Evolutionary conservation across 1,284 basidiomycete species (phyloP).

Genomic region (Cryptococcus sp.): DNA sequence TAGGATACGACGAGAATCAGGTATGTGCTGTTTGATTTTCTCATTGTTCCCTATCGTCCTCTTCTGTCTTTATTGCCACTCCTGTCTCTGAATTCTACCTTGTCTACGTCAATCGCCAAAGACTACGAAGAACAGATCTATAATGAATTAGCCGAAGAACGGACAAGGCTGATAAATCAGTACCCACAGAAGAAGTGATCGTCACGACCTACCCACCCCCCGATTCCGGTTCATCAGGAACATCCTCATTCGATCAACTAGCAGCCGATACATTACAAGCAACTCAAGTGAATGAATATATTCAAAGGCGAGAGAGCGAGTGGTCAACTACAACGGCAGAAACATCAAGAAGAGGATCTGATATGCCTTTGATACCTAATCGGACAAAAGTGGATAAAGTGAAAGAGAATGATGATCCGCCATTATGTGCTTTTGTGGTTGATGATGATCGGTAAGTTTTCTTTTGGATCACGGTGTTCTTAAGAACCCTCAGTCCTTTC

Average conservation of each 20-base stretch:
- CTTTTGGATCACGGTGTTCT: no score
- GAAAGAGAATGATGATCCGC: slow-evolving; percentile 12
- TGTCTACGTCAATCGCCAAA: no score
- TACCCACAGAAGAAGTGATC: slow-evolving; percentile 18
- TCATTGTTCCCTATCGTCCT: neutral
- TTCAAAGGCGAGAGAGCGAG: neutral
- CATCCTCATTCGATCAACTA: slow-evolving; percentile 8
- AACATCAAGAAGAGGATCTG: neutral
- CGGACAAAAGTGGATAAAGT: neutral
- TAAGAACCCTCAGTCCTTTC: no score
- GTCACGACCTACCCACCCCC: slow-evolving; percentile 16
- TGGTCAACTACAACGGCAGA: neutral
- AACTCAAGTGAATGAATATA: neutral
- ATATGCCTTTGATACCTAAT: neutral
- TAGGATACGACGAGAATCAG: slow-evolving; percentile 3
- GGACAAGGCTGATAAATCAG: neutral
- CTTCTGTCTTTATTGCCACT: neutral
- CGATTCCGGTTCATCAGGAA: slow-evolving; percentile 13
- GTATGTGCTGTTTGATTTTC: slow-evolving; percentile 2
- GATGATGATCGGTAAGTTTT: slow-evolving; percentile 48
- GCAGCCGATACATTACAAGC: neutral
- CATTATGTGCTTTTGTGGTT: slow-evolving; percentile 44
- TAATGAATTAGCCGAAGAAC: no score
- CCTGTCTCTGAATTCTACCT: no score
- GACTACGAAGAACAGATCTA: no score